Percentiles rank a stretch among this genome's conserved stretches.
phyloP scores from a whole-genome alignment of 1,284 basidiomycete genomes.

The Cryptococcus wingfieldii region DNA sequence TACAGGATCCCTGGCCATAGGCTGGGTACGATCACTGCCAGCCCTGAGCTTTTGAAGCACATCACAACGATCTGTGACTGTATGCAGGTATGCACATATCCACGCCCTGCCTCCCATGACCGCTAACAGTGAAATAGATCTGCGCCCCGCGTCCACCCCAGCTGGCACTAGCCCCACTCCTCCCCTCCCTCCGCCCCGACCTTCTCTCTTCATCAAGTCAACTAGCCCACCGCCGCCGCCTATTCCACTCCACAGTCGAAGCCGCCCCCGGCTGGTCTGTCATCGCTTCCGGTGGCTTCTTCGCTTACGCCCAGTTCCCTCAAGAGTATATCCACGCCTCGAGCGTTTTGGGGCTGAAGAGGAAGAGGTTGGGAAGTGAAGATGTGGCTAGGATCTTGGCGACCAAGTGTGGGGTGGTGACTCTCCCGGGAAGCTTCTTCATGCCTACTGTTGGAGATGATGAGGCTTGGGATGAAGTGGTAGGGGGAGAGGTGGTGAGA shows the following conservation, averaged over 20 bases:
- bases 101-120: conserved; percentile 3
- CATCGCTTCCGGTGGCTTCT: conserved; percentile 66
- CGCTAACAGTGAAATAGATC: conserved; percentile 51
- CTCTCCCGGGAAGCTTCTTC: conserved; percentile 69
- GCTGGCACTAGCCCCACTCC: conserved; percentile 59
- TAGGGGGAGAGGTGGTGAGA: conserved; percentile 40
- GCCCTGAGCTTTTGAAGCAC: conserved; percentile 56
- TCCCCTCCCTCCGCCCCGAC: conserved; percentile 56
- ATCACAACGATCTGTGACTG: conserved; percentile 69
- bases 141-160: conserved; percentile 71
- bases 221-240: conserved; percentile 57
- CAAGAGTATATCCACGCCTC: conserved; percentile 51
- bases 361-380: conserved; percentile 45
- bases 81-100: conserved; percentile 51
- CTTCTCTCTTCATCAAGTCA: conserved; percentile 55
- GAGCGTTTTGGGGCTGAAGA: conserved; percentile 57
- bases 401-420: conserved; percentile 61
- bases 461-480: conserved; percentile 32
- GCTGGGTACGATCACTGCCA: conserved; percentile 69
- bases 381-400: conserved; percentile 62
- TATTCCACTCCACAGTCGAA: conserved; percentile 54
- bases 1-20: conserved; percentile 82
- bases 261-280: conserved; percentile 59
- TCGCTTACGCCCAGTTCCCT: conserved; percentile 70
- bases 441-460: conserved; percentile 38